Base-by-base conservation (phyloP, 23 red algal species). In the Agarophyton chilense region DNA sequence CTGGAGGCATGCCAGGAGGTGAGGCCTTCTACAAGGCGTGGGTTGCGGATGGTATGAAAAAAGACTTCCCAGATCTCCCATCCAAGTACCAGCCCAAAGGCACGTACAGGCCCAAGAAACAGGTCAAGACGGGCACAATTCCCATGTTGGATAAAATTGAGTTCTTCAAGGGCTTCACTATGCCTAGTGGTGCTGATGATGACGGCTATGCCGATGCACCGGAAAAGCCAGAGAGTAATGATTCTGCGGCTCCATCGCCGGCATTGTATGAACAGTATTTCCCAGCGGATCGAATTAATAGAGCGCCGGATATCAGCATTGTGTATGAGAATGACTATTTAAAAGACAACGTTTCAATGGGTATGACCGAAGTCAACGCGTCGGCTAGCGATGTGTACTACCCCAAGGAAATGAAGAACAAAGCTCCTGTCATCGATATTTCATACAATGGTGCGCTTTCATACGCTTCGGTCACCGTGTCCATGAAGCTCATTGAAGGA, bases 11-110 rank as follows among this genome's bases (percentile, higher is more conserved):
- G 77, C 93, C 93, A 10, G 93, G 93, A 13, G 93, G 93, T 8
- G 93, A 95, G 75, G 93, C 79, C 24, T 91, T 91, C 60, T 87
- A 78, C 93, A 84, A 86, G 83, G 65, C 71, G 58, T 95, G 93
- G 93, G 62, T 88, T 34, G 85, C 50, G 10, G 93, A 95, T 35
- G 85, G 85, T 16, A 79, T 77, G 76, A 68, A 16, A 34, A 83
- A 81, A 44, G 86, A 95, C 47, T 60, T 95, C 11, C 84, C 85
- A 33, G 93, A 90, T 42, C 43, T 95, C 19, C 82, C 81, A 16
- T 36, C 46, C 7, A 54, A 74, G 9, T 60, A 90, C 24, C 93
- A 95, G 46, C 76, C 93, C 14, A 71, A 68, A 43, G 50, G 68
- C 38, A 72, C 33, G 11, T 86, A 52, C 71, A 79, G 70, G 61